Evolutionary conservation across 225 moss, liverwort and hornwort genomes (phyloP), one percentile per base, ranked within the genome.

Genomic region (Rhytidiadelphus loreus): DNA sequence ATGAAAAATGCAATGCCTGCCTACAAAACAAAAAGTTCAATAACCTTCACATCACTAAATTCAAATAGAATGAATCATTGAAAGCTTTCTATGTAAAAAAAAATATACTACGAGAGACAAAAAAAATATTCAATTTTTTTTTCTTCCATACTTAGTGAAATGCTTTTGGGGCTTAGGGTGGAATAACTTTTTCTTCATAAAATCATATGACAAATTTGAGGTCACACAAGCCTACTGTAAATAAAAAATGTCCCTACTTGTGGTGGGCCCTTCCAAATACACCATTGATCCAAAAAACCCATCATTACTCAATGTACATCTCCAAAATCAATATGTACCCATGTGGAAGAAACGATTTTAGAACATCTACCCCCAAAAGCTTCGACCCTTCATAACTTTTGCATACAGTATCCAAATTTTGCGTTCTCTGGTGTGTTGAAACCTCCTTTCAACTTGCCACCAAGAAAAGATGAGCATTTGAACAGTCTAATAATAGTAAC

Each of bases 101-200:
- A 21, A 5, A 21, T 5, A 33, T 33, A 26, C 3, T 43, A 26
- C 8, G 17, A 50, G 3, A 50, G 21, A 12, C 2, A 7, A 50
- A 48, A 32, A 8, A 6, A 0, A 12, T 32, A 12, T 48, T 12
- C 32, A 2, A 30, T 19, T 9, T 50, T 50, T 73, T 46, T 7
- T 24, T 24, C n/a, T 26, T 74, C 2, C 0, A 0, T 41, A 3
- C 5, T 1, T 0, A 2, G 0, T 50, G 21, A 50, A 50, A 75
- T 33, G 0, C 13, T 75, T 52, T 22, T 1, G 3, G 8, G 22
- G 1, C 13, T 35, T 21, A 7, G 21, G 4, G 16, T 32, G 4
- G 2, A 4, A 32, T 11, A 48, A 48, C 0, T 32, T 46, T 73
- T 32, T 1, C 30, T 73, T 73, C 4, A 73, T 0, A 24, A 48